Percentiles rank a stretch among this genome's conserved stretches.
phyloP scores from a whole-genome alignment of 768 basidiomycete species.

The Thelephora ganbajun region DNA sequence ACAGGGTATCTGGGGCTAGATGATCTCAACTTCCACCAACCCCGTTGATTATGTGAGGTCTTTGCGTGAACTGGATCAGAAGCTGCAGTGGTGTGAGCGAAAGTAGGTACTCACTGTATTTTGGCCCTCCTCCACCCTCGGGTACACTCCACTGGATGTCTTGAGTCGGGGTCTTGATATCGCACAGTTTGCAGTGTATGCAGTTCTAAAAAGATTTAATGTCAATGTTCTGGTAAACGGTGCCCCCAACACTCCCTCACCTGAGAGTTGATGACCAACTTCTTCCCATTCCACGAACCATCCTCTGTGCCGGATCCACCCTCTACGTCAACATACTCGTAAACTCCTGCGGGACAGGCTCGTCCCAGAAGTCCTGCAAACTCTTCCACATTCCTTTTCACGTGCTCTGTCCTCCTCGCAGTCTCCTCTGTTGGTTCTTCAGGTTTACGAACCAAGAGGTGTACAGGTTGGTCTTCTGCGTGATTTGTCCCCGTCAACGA shows the following conservation, averaged over 20 bases:
- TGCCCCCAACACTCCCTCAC: constrained; percentile 24
- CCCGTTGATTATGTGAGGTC: no score
- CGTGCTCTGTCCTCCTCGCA: constrained; percentile 44
- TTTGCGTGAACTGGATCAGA: no score
- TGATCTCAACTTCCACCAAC: no score
- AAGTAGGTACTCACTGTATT: constrained; percentile 56
- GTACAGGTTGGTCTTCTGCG: constrained; percentile 90
- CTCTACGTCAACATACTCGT: constrained; percentile 84
- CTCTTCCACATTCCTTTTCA: constrained; percentile 56
- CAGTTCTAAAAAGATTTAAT: constrained; percentile 48
- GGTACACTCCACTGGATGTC: constrained; percentile 97
- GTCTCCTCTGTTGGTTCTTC: constrained; percentile 26
- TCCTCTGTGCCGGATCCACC: constrained; percentile 16
- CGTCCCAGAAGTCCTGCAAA: constrained; percentile 82
- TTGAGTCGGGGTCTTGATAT: constrained; percentile 91
- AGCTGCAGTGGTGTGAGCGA: no score
- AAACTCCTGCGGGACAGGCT: constrained; percentile 91
- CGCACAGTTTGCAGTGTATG: constrained; percentile 91
- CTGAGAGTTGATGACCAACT: constrained; percentile 93
- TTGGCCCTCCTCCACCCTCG: constrained; percentile 92
- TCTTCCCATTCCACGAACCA: constrained; percentile 70
- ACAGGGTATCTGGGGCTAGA: no score
- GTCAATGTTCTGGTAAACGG: constrained; percentile 7
- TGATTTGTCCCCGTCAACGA: constrained; percentile 90
- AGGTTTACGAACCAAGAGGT: constrained; percentile 51